phyloP scores from a whole-genome alignment of 2,329 filamentous ascomycete species.

The Pleoardoris graminearum region DNA sequence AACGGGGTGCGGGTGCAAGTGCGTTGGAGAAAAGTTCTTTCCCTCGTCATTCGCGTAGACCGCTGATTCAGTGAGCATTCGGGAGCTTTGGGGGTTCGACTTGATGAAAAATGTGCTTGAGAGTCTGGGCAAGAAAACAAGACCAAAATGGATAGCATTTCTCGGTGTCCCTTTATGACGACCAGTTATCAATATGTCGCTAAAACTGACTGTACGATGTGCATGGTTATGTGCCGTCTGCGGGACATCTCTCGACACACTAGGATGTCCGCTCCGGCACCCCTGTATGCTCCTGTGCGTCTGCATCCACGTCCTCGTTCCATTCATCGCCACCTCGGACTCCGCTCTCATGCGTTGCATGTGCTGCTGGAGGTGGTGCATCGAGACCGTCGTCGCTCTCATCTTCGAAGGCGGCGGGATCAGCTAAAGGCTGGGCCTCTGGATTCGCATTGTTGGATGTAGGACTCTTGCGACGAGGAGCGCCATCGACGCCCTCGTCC shows the following conservation, averaged over 20 bases:
- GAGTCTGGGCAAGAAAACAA: background rate
- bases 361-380: slow-evolving; percentile 35
- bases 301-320: slow-evolving; percentile 44
- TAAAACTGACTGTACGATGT: background rate
- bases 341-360: slow-evolving; percentile 31
- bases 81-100: background rate
- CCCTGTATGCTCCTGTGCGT: slow-evolving; percentile 35
- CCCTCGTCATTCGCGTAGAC: background rate
- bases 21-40: slow-evolving; percentile 2
- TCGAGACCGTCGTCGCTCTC: slow-evolving; percentile 47
- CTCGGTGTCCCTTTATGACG: too few relatives aligned
- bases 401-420: slow-evolving; percentile 54
- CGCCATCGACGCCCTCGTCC: slow-evolving; percentile 55
- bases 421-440: slow-evolving; percentile 47
- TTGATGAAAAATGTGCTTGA: background rate
- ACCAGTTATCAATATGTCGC: background rate
- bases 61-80: background rate
- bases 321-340: slow-evolving; percentile 45
- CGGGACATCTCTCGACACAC: background rate
- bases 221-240: background rate
- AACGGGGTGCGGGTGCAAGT: slow-evolving; percentile 4
- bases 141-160: background rate
- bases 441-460: slow-evolving; percentile 26
- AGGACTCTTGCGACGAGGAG: slow-evolving; percentile 26
- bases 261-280: slow-evolving; percentile 19